phyloP scores from a whole-genome alignment of 306 rosid genomes.

The Begonia fuchsioides region DNA sequence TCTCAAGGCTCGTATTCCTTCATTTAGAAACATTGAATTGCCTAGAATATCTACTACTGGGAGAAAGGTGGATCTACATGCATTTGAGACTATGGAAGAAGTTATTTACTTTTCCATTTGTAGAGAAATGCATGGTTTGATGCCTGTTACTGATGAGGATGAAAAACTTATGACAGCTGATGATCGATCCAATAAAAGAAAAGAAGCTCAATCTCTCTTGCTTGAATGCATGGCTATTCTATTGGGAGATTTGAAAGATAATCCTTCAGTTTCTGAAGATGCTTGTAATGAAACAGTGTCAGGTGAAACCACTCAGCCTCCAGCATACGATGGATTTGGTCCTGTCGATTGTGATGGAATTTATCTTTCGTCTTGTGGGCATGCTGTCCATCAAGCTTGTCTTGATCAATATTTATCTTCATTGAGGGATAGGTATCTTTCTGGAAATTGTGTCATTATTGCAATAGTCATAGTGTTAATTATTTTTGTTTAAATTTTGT shows the following conservation, averaged over 20 bases:
- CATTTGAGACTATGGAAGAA: constrained; percentile 60
- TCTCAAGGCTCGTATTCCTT: constrained; percentile 45
- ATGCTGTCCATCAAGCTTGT: constrained; percentile 93
- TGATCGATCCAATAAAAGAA: constrained; percentile 18
- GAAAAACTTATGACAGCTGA: constrained; percentile 17
- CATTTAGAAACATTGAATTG: constrained; percentile 31
- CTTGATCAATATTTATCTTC: constrained; percentile 79
- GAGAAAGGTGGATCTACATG: constrained; percentile 17
- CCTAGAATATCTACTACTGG: constrained; percentile 24
- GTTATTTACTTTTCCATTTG: constrained; percentile 36
- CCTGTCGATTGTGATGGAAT: constrained; percentile 77
- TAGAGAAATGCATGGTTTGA: constrained; percentile 30
- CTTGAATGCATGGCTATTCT: constrained; percentile 61
- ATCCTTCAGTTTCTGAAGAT: constrained; percentile 42
- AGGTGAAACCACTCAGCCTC: constrained; percentile 29
- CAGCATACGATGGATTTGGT: constrained; percentile 52
- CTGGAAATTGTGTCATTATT: constrained; percentile 1
- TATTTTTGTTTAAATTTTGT: neutral
- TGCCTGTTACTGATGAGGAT: constrained; percentile 16
- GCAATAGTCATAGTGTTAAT: constrained; percentile 3
- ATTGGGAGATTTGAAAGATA: constrained; percentile 31
- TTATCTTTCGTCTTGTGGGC: constrained; percentile 94
- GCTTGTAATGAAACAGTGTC: constrained; percentile 23
- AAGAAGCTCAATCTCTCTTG: constrained; percentile 37
- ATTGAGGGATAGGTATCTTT: constrained; percentile 66